Percentiles rank a stretch among this genome's conserved stretches.
Evolutionary conservation across 495 filamentous ascomycete species (phyloP).

Genomic region (Podospora pseudopauciseta): DNA sequence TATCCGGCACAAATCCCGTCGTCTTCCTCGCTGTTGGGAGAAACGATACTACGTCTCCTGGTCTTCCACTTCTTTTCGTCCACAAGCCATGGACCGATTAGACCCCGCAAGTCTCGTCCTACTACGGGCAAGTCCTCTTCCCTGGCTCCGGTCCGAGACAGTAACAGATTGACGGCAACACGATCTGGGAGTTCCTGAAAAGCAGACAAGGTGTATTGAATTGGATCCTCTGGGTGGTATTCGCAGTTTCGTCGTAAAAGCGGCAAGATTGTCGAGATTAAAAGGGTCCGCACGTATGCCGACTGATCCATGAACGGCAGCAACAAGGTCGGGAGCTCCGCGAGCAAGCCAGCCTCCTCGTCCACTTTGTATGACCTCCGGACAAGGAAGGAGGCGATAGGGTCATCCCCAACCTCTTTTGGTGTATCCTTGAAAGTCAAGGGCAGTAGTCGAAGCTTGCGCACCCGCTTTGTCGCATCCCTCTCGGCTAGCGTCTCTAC

Average conservation of each 20-base stretch:
- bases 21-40: slow-evolving; percentile 16
- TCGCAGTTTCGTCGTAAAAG: slow-evolving; percentile 78
- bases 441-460: slow-evolving; percentile 64
- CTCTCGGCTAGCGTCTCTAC: slow-evolving; percentile 60
- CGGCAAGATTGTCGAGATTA: slow-evolving; percentile 74
- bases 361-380: slow-evolving; percentile 75
- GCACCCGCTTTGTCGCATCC: slow-evolving; percentile 64
- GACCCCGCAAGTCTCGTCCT: slow-evolving; percentile 66
- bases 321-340: slow-evolving; percentile 66
- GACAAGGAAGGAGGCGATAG: slow-evolving; percentile 66
- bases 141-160: slow-evolving; percentile 56
- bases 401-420: slow-evolving; percentile 48
- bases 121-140: slow-evolving; percentile 45
- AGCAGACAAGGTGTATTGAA: slow-evolving; percentile 51
- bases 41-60: slow-evolving; percentile 16
- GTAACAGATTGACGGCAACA: slow-evolving; percentile 61
- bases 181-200: slow-evolving; percentile 62
- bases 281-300: slow-evolving; percentile 64
- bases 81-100: slow-evolving; percentile 82
- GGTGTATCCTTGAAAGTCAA: slow-evolving; percentile 51
- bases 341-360: slow-evolving; percentile 69
- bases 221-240: slow-evolving; percentile 64
- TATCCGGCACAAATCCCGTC: slow-evolving; percentile 53
- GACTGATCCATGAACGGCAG: slow-evolving; percentile 70
- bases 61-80: slow-evolving; percentile 58